A percentile compares a stretch with the other conserved stretches of the same genome.
Evolutionary conservation across 2,329 filamentous ascomycete genomes (phyloP).

Genomic region (Chaetothyriales sp.): DNA sequence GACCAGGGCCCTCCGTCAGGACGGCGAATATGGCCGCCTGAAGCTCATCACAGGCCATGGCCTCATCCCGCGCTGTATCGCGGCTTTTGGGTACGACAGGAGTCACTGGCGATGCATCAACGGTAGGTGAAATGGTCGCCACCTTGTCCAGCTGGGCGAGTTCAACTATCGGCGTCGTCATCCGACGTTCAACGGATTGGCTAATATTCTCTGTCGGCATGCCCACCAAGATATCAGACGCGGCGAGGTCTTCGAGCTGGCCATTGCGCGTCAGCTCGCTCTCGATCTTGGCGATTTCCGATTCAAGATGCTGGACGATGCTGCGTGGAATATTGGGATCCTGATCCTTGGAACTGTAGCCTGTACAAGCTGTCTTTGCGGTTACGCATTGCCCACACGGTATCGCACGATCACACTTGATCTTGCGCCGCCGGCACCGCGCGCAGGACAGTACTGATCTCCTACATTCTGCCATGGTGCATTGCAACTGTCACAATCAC

Average conservation of each 20-base stretch:
- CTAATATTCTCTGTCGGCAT: constrained; percentile 19
- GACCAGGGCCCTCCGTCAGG: constrained; percentile 19
- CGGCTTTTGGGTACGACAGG: constrained; percentile 1
- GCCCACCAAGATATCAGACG: constrained; percentile 17
- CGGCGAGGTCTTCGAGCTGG: constrained; percentile 18
- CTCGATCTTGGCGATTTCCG: constrained; percentile 24
- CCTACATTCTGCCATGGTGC: constrained; percentile 18
- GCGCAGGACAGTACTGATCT: constrained; percentile 19
- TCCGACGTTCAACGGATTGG: constrained; percentile 6
- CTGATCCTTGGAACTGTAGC: constrained; percentile 20
- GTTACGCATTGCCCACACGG: constrained; percentile 22
- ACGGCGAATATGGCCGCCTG: constrained; percentile 22
- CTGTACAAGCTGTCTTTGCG: constrained; percentile 20
- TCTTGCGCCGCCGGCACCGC: constrained; percentile 19
- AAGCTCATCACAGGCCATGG: constrained; percentile 20
- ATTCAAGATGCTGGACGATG: constrained; percentile 24
- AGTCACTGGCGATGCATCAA: constrained; percentile 2
- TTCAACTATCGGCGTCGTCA: constrained; percentile 10
- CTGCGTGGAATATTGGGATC: constrained; percentile 21
- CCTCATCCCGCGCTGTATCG: constrained; percentile 17
- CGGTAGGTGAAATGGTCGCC: constrained; percentile 2
- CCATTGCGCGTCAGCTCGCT: constrained; percentile 20
- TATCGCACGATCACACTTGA: constrained; percentile 20
- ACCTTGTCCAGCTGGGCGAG: constrained; percentile 6
- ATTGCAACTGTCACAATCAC: not conserved